phyloP scores from a whole-genome alignment of 805 yeast genomes.

The Wickerhamomyces queroliae region DNA sequence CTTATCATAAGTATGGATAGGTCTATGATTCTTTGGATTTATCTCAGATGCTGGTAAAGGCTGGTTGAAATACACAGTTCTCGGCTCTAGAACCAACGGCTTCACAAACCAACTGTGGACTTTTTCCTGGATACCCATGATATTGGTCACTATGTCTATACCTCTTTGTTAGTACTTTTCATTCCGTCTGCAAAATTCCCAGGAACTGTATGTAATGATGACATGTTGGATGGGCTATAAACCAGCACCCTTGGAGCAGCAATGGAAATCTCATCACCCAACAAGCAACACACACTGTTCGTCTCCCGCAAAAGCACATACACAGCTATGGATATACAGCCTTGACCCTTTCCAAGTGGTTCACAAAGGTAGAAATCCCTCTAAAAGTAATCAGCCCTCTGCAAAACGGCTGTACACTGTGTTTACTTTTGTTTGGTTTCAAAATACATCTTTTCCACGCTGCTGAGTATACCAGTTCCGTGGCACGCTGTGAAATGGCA shows the following conservation, averaged over 20 bases:
- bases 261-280: no score
- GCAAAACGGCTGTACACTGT: no score
- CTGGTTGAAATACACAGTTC: conserved; percentile 4
- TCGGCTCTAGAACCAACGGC: not conserved
- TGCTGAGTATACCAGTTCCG: no score
- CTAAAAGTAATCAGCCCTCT: no score
- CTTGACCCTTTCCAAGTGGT: no score
- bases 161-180: not conserved
- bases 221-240: no score
- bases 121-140: not conserved
- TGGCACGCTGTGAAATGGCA: not conserved
- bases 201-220: not conserved
- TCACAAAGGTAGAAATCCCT: no score
- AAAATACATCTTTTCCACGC: no score
- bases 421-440: not conserved
- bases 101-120: conserved; percentile 1
- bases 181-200: not conserved
- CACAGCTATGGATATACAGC: no score
- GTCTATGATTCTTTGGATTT: conserved; percentile 4
- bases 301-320: no score
- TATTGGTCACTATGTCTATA: not conserved
- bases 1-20: conserved; percentile 2
- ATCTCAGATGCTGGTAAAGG: conserved; percentile 1
- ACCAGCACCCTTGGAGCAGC: no score
- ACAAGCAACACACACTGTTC: no score